These are phyloP conservation scores for Myriosclerotinia duriaeana DNA, from an alignment of 2,329 filamentous ascomycete species.

Conservation along the genomic window DNA sequence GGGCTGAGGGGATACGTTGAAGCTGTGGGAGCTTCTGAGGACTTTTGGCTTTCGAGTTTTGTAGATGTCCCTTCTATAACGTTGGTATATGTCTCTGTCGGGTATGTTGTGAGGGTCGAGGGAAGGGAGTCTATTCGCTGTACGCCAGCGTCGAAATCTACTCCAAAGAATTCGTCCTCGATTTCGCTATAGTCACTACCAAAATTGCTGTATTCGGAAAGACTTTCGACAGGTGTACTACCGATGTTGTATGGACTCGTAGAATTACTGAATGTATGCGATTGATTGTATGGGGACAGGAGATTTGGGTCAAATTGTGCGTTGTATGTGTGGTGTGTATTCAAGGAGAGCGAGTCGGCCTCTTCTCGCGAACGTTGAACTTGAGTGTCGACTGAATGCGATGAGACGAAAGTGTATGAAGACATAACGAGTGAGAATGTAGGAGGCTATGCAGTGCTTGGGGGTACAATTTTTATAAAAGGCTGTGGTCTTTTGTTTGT, in stretches of 20 bases:
- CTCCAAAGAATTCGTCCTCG: constrained; percentile 40
- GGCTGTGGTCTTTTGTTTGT: constrained; percentile 23
- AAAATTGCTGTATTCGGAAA: constrained; percentile 38
- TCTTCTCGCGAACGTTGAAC: constrained; percentile 33
- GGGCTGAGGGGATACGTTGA: constrained; percentile 38
- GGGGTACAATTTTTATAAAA: constrained; percentile 30
- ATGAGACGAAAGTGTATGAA: constrained; percentile 35
- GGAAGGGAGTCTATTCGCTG: constrained; percentile 34
- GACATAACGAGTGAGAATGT: constrained; percentile 37
- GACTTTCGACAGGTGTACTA: constrained; percentile 36
- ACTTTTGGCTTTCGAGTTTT: constrained; percentile 27
- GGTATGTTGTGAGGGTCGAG: constrained; percentile 25
- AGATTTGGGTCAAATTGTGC: constrained; percentile 31
- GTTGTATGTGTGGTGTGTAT: constrained; percentile 30
- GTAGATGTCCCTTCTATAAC: constrained; percentile 27
- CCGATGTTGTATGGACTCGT: constrained; percentile 36
- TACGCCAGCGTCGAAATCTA: constrained; percentile 40
- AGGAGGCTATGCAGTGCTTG: constrained; percentile 37
- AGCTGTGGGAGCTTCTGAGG: constrained; percentile 27
- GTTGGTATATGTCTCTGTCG: constrained; percentile 28
- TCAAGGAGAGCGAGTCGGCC: constrained; percentile 32
- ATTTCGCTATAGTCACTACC: constrained; percentile 38
- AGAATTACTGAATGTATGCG: constrained; percentile 38
- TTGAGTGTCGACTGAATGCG: constrained; percentile 32
- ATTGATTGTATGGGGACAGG: constrained; percentile 36